phyloP scores from a whole-genome alignment of 1,284 basidiomycete species.

The Baeospora myosura region DNA sequence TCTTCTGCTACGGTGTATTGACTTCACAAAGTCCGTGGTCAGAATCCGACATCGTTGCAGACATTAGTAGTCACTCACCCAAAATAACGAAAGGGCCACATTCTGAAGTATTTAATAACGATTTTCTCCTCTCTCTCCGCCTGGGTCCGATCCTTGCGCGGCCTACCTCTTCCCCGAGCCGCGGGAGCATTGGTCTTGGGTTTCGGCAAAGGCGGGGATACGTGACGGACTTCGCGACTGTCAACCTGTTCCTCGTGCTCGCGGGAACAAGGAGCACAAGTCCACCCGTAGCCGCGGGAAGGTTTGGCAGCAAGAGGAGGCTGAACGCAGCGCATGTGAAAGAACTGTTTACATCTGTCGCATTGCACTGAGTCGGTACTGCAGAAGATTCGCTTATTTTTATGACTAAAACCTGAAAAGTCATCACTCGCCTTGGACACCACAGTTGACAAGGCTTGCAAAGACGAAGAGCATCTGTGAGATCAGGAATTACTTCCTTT shows the following conservation, averaged over 20 bases:
- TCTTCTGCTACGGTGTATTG: conserved; percentile 88
- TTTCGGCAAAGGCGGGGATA: conserved; percentile 39
- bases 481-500: conserved; percentile 84
- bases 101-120: conserved; percentile 76
- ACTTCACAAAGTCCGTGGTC: conserved; percentile 31
- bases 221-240: conserved; percentile 54
- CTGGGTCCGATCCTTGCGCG: conserved; percentile 60
- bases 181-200: conserved; percentile 66
- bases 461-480: conserved; percentile 80
- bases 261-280: conserved; percentile 87
- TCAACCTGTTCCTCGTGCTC: conserved; percentile 86
- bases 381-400: conserved; percentile 13
- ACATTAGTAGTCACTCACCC: conserved; percentile 56
- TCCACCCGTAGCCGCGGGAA: conserved; percentile 96
- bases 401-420: conserved; percentile 3
- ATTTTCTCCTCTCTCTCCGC: conserved; percentile 72
- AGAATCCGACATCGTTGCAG: neutral
- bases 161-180: conserved; percentile 59
- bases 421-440: conserved; percentile 64
- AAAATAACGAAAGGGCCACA: conserved; percentile 97
- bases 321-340: conserved; percentile 92
- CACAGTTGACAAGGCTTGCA: conserved; percentile 85
- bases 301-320: conserved; percentile 95
- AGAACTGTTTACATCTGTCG: conserved; percentile 89
- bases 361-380: conserved; percentile 89